Base-by-base conservation (phyloP, 2,329 filamentous ascomycete genomes). In the Monilinia polystroma region DNA sequence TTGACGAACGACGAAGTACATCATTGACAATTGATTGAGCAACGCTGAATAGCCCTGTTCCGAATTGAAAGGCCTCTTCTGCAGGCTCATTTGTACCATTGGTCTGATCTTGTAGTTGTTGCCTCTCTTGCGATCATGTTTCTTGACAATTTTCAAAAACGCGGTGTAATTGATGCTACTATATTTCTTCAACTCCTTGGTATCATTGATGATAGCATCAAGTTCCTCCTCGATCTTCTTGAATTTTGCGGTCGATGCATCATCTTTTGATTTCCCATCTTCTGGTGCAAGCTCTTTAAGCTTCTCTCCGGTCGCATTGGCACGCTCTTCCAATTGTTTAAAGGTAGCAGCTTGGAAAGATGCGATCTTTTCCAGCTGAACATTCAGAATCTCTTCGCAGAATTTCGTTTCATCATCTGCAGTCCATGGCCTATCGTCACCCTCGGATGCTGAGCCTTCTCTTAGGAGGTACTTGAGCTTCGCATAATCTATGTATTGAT, bases 91-190 rank as follows among this genome's bases (percentile, higher is more conserved):
- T 80, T 97, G 91, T 79, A 98, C 88, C 81, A 98, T 88, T 38
- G 95, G 93, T 32, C 92, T 88, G 72, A 98, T 90, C 77, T 90
- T 92, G 82, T 98, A 98, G 64, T 88, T 85, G 71, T 88, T 85
- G 66, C 93, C 93, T 72, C 94, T 86, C 81, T 94, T 96, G 72
- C 95, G 91, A 79, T 99, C 95, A 80, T 99, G 95, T 81, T 99
- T 99, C 87, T 99, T 99, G 66, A 93, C 93, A 58, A 96, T 96
- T 83, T 99, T 99, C 76, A 97, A 85, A 79, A 98, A 97, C 58
- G 93, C 95, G 7, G 95, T 97, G 79, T 97, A 99, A 81, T 99
- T 99, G 81, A 97, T 89, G 71, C 90, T 91, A 79, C 92, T 95
- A 80, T 95, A 99, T 78, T 92, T 95, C 80, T 97, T 95, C 72